These are phyloP conservation scores for Microsporum canis DNA, from an alignment of 2,329 filamentous ascomycete species.

Conservation along the genomic window DNA sequence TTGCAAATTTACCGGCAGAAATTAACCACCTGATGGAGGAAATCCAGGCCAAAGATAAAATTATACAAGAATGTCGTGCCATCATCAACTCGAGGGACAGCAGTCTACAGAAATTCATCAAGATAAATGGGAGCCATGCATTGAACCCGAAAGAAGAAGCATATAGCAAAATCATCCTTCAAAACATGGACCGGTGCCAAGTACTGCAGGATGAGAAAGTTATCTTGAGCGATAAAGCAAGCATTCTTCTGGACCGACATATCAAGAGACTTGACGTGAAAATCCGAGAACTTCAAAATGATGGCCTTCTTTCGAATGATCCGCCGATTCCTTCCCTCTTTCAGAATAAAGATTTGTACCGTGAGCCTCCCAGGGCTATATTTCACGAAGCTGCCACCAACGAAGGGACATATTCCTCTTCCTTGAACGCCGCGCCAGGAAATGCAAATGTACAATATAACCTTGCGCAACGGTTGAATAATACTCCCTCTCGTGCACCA, in stretches of 20 bases:
- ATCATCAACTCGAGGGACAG: slow-evolving; percentile 48
- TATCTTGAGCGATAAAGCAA: slow-evolving; percentile 48
- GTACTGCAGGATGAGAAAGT: slow-evolving; percentile 53
- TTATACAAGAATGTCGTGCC: slow-evolving; percentile 47
- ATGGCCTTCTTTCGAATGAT: slow-evolving; percentile 49
- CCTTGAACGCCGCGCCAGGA: slow-evolving; percentile 45
- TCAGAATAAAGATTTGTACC: slow-evolving; percentile 31
- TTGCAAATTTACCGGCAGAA: slow-evolving; percentile 50
- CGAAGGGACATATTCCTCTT: slow-evolving; percentile 33
- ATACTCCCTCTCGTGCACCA: slow-evolving; percentile 21
- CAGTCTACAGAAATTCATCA: slow-evolving; percentile 56
- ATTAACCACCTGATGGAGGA: slow-evolving; percentile 56
- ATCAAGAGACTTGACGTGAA: slow-evolving; percentile 53
- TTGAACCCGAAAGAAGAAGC: slow-evolving; percentile 54
- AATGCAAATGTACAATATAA: slow-evolving; percentile 44
- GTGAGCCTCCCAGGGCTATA: slow-evolving; percentile 36
- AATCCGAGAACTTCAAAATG: slow-evolving; percentile 47
- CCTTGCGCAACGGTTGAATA: slow-evolving; percentile 40
- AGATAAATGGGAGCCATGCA: slow-evolving; percentile 49
- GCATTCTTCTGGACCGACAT: slow-evolving; percentile 49
- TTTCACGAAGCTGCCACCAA: slow-evolving; percentile 37
- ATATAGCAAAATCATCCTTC: slow-evolving; percentile 46
- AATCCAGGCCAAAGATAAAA: slow-evolving; percentile 53
- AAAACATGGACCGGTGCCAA: slow-evolving; percentile 48
- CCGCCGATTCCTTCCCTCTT: slow-evolving; percentile 50